Base-by-base conservation (phyloP, 2,329 filamentous ascomycete species). In the Iodosphaeria phyllophila region DNA sequence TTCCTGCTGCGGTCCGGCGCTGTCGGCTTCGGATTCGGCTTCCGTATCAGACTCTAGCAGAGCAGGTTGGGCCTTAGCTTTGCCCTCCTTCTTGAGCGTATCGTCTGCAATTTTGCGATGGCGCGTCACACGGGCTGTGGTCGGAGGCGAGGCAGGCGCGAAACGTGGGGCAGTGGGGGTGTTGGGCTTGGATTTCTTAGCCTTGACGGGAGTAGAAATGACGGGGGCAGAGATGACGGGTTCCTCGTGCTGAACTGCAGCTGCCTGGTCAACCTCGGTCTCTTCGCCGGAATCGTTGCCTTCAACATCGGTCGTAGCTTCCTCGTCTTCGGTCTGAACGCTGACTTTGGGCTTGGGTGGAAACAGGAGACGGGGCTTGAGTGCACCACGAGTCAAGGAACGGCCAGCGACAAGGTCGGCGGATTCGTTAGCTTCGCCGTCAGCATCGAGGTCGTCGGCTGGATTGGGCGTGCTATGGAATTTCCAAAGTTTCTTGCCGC, bases 401-500 rank as follows among this genome's bases (percentile, higher is more conserved):
- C 56, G 47, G 30, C 45, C 36, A 20, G 46, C 44, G 35, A 38
- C 44, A 43, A 30, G 42, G 34, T 30, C 41, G 16, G 50, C 46
- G 23, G 41, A 35, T 22, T 44, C 36, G 16, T 51, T 46, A 9
- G 38, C 46, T 2, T 43, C 37, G 8, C 30, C 35, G 8, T 43
- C 44, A 6, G 45, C 49, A 20, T 51, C 38, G 29, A 42, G 42
- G 19, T 53, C 43, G 18, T 34, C 44, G 13, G 31, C 33, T 8
- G 23, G 47, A 13, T 43, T 45, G 22, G 50, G 50, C 23, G 52
- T 45, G 16, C 55, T 36, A 22, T 28, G 35, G 1, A 74, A 80
- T 41, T 72, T 75, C 46, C 72, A 70, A 52, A 80, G 82, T 28
- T 79, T 79, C 56, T 76, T 80, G 44, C 79, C 79, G 38, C 79